phyloP scores from a whole-genome alignment of 495 filamentous ascomycete species.

The Neurospora sp. region DNA sequence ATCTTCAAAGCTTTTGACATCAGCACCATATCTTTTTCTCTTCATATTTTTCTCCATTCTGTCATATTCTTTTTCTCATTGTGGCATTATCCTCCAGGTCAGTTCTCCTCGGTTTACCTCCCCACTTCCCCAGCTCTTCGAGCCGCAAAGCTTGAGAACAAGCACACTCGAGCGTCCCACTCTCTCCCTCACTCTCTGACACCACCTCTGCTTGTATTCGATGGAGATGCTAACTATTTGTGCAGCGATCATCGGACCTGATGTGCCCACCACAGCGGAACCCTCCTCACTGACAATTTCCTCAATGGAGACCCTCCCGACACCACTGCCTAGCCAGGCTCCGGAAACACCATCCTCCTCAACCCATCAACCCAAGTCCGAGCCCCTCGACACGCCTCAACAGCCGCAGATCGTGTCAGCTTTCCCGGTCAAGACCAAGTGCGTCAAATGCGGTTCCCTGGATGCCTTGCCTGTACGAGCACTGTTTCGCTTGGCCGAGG shows the following conservation, averaged over 20 bases:
- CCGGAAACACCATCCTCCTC: background rate
- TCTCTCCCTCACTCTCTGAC: background rate
- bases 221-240: background rate
- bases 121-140: background rate
- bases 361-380: background rate
- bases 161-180: background rate
- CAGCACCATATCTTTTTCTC: background rate
- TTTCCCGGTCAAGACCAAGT: background rate
- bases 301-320: background rate
- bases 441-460: background rate
- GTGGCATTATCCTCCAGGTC: background rate
- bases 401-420: too few relatives aligned
- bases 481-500: background rate
- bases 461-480: background rate
- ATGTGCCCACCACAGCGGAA: background rate
- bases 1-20: background rate
- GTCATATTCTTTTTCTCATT: background rate
- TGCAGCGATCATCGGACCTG: background rate
- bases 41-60: background rate
- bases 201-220: background rate
- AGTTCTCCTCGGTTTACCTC: background rate
- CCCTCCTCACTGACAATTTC: background rate
- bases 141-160: background rate
- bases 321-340: background rate
- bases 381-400: background rate